Percentiles rank a stretch among this genome's conserved stretches.
Conservation (phyloP, 2,329 filamentous ascomycete species). For the Colletotrichum viniferum region DNA sequence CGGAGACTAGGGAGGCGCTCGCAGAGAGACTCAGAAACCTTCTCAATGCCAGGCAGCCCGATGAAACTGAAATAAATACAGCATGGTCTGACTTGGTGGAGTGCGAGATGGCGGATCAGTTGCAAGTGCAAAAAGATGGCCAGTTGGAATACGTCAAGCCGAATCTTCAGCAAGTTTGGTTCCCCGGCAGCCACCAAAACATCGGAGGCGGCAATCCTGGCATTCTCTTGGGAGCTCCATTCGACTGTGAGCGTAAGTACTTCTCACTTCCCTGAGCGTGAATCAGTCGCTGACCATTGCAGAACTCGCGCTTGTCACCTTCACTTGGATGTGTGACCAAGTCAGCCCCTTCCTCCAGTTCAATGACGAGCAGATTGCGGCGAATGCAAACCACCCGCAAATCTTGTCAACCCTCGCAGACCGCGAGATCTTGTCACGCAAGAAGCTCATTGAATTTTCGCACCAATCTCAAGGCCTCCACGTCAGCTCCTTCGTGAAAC, state of each 20-base stretch:
- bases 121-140: not conserved
- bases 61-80: not conserved
- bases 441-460: too few relatives aligned
- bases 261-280: fast-evolving
- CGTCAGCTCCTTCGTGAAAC: too few relatives aligned
- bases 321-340: slow-evolving; percentile 21
- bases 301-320: slow-evolving; percentile 17
- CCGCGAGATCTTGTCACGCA: too few relatives aligned
- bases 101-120: not conserved
- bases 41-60: not conserved
- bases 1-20: not conserved
- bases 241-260: slow-evolving; percentile 3
- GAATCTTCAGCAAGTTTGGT: slow-evolving; percentile 10
- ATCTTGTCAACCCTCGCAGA: too few relatives aligned
- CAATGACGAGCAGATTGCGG: not conserved
- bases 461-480: too few relatives aligned
- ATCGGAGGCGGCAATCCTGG: slow-evolving; percentile 8
- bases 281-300: not conserved
- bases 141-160: not conserved
- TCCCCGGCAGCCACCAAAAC: slow-evolving; percentile 12
- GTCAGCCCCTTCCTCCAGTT: not conserved
- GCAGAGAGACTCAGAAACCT: not conserved
- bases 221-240: not conserved
- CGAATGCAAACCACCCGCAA: too few relatives aligned
- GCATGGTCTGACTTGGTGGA: not conserved